These are phyloP conservation scores for Heliophila coronopifolia DNA, from an alignment of 441 rosid species.

Conservation along the genomic window DNA sequence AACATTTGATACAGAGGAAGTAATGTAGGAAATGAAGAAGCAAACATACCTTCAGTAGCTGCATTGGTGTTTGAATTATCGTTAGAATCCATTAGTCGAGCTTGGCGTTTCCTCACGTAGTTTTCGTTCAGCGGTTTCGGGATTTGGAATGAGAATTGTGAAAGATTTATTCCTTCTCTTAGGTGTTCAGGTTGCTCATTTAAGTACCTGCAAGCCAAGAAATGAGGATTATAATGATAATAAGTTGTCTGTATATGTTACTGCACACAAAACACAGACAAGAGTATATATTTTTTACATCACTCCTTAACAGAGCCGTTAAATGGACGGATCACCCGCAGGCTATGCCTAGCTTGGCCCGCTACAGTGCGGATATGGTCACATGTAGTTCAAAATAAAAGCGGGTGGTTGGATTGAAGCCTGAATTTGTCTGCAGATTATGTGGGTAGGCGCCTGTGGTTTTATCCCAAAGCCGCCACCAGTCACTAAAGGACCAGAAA, in stretches of 20 bases:
- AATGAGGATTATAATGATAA: background rate
- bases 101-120: constrained; percentile 71
- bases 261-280: background rate
- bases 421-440: too few species aligned
- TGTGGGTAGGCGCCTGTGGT: too few species aligned
- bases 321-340: too few species aligned
- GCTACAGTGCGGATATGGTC: too few species aligned
- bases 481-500: too few species aligned
- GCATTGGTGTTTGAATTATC: constrained; percentile 34
- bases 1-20: constrained; percentile 1
- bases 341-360: too few species aligned
- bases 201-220: constrained; percentile 46
- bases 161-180: constrained; percentile 44
- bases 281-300: background rate
- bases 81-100: constrained; percentile 33
- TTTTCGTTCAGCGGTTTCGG: constrained; percentile 74
- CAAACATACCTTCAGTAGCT: constrained; percentile 47
- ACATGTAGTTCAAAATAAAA: too few species aligned
- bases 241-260: background rate
- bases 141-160: constrained; percentile 78
- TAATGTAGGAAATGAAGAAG: background rate
- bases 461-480: too few species aligned
- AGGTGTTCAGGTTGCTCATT: constrained; percentile 55
- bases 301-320: background rate
- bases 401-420: too few species aligned